Percentiles rank a stretch among this genome's conserved stretches.
Conservation (phyloP, 1,139 yeast species). For the Hansenula anomala region DNA sequence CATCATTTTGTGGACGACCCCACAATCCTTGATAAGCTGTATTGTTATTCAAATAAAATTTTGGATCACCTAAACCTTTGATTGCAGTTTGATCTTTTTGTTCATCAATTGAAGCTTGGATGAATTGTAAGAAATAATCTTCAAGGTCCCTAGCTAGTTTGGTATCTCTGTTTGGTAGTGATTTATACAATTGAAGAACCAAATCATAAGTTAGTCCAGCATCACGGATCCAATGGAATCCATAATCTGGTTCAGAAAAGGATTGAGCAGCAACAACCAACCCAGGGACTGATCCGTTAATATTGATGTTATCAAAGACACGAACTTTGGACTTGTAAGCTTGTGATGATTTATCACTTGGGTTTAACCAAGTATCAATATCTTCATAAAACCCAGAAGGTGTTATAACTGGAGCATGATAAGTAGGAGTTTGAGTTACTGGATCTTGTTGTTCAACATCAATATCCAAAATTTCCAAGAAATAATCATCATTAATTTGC, state of each 20-base stretch:
- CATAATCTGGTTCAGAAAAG: constrained; percentile 59
- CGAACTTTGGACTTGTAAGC: not conserved
- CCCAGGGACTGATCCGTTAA: constrained; percentile 36
- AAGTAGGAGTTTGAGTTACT: too few species aligned
- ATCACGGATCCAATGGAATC: constrained; percentile 84
- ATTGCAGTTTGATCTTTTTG: constrained; percentile 48
- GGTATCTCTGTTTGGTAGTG: constrained; percentile 25
- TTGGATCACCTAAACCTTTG: constrained; percentile 81
- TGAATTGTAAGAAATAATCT: constrained; percentile 33
- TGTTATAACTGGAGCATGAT: not conserved
- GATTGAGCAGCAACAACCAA: constrained; percentile 82
- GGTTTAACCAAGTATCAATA: not conserved
- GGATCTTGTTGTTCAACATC: not conserved
- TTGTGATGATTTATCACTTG: not conserved
- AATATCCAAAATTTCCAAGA: not conserved
- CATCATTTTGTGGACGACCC: constrained; percentile 95
- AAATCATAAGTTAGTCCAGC: constrained; percentile 73
- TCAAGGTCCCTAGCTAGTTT: constrained; percentile 36
- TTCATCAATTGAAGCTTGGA: constrained; percentile 46
- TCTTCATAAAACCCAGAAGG: not conserved
- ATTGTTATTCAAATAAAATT: constrained; percentile 58
- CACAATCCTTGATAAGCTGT: constrained; percentile 55
- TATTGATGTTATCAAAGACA: not conserved
- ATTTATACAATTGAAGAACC: constrained; percentile 36
- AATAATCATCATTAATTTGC: not conserved